Evolutionary conservation across 2,329 filamentous ascomycete genomes (phyloP).

Genomic region (Hypoxylon sp.): DNA sequence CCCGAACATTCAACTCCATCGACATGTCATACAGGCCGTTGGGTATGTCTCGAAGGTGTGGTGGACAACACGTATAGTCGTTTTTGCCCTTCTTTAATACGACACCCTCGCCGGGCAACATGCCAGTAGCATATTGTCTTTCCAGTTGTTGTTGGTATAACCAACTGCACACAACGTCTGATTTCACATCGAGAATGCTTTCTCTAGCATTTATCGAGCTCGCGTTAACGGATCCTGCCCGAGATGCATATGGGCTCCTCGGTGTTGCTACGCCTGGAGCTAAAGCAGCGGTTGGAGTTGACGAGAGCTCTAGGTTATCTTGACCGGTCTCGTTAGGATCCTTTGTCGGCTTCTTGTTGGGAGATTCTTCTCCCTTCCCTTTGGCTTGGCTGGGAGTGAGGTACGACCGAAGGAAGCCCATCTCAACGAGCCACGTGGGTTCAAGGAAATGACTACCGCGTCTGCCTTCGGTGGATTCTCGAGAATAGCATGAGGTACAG

Average conservation of each 20-base stretch:
- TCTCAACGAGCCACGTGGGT: slow-evolving; percentile 40
- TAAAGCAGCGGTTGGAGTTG: slow-evolving; percentile 37
- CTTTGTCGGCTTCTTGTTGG: slow-evolving; percentile 42
- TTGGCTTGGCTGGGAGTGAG: slow-evolving; percentile 52
- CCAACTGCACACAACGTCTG: slow-evolving; percentile 75
- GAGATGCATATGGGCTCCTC: slow-evolving; percentile 37
- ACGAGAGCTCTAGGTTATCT: slow-evolving; percentile 27
- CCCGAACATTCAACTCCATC: slow-evolving; percentile 58
- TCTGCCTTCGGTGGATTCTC: slow-evolving; percentile 32
- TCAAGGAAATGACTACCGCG: slow-evolving; percentile 35
- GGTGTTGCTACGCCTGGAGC: slow-evolving; percentile 45
- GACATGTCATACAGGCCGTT: slow-evolving; percentile 57
- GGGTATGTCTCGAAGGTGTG: slow-evolving; percentile 56
- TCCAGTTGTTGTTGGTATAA: slow-evolving; percentile 74
- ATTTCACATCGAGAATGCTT: slow-evolving; percentile 67
- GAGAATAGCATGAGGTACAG: slow-evolving; percentile 11
- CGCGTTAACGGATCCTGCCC: slow-evolving; percentile 45
- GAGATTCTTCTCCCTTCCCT: slow-evolving; percentile 45
- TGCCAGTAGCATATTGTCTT: slow-evolving; percentile 58
- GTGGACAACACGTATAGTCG: slow-evolving; percentile 58
- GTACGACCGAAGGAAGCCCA: slow-evolving; percentile 56
- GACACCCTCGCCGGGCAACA: slow-evolving; percentile 58
- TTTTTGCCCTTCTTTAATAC: slow-evolving; percentile 59
- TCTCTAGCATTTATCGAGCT: slow-evolving; percentile 60
- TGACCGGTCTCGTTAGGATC: slow-evolving; percentile 42